A percentile compares a stretch with the other conserved stretches of the same genome.
These are phyloP conservation scores for Aspergillus caelatus DNA, from an alignment of 2,329 filamentous ascomycete species.

Conservation along the genomic window DNA sequence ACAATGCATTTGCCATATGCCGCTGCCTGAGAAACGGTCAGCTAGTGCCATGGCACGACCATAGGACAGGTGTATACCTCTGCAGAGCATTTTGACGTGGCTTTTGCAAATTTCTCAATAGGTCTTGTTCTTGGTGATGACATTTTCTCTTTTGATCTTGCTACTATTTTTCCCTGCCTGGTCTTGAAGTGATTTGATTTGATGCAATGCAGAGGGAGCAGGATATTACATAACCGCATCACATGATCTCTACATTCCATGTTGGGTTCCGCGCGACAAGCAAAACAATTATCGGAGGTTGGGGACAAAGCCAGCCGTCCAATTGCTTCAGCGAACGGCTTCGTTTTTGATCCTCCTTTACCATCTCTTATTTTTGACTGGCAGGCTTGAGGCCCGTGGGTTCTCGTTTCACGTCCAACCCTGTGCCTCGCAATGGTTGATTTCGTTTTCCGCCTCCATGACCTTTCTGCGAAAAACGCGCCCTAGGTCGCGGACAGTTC, in stretches of 20 bases:
- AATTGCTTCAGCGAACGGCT: conserved; percentile 8
- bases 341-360: conserved; percentile 1
- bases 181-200: not conserved
- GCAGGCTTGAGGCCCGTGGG: conserved; percentile 12
- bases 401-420: conserved; percentile 8
- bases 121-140: conserved; percentile 57
- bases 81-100: conserved; percentile 65
- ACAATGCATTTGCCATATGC: conserved; percentile 90
- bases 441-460: conserved; percentile 44
- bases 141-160: conserved; percentile 36
- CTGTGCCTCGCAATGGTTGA: conserved; percentile 42
- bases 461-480: conserved; percentile 47
- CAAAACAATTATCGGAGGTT: conserved; percentile 16
- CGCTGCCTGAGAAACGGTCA: conserved; percentile 62
- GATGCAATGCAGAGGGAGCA: not conserved
- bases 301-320: conserved; percentile 11
- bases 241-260: conserved; percentile 17
- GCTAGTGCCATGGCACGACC: conserved; percentile 9
- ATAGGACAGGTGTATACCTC: conserved; percentile 54
- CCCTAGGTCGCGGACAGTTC: conserved; percentile 50
- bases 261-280: conserved; percentile 22
- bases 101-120: conserved; percentile 69
- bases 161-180: not conserved
- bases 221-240: conserved; percentile 22
- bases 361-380: not conserved